Base-by-base conservation (phyloP, 805 yeast genomes). In the Metschnikowia cubensis region DNA sequence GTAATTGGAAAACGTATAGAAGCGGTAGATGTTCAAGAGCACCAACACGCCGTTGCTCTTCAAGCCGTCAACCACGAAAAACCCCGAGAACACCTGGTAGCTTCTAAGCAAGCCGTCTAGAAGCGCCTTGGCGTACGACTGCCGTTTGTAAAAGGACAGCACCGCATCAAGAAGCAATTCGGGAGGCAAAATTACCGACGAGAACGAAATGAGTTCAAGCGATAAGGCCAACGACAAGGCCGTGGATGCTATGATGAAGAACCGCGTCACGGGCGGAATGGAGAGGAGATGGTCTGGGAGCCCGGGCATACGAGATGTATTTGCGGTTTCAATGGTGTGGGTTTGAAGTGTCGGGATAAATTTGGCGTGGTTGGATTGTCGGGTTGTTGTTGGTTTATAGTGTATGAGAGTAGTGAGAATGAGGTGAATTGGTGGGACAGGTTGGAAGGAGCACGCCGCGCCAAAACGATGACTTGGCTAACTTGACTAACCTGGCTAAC, bases 231-330 rank as follows among this genome's bases (percentile, higher is more conserved):
- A 71, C 2, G 78, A 74, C 46, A 75, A 70, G 11, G 73, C 65
- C 21, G 80, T 67, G 1, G 84, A 68, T 3, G 77, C 60, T 35
- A 81, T 66, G 1, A 82, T 79, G 48, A 83, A 67, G 41, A 77
- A 73, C 52, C 87, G 68, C 3, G 88, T 83, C 22, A 83, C 81
- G 3, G 86, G 84, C 1, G 88, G 88, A 6, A 84, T 79, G 34
- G 59, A 52, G 13, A 50, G 50, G 7, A 57, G 49, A 18, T 49
- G 55, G 25, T 56, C 58, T 13, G 54, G 42, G 31, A 53, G 50
- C 13, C 50, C 53, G 1, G 59, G 49, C 60, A 57, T 57, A 22
- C 6, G 14, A 17, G 38, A 6, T 0, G 15, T 13, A 11, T 35
- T 15, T n/a, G 13, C 37, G 17, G 13, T n/a, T 10, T 15, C 3